Evolutionary conservation across 345 rosid species (phyloP), one percentile per base, ranked within the genome.

Genomic region (Hibiscus mutabilis): DNA sequence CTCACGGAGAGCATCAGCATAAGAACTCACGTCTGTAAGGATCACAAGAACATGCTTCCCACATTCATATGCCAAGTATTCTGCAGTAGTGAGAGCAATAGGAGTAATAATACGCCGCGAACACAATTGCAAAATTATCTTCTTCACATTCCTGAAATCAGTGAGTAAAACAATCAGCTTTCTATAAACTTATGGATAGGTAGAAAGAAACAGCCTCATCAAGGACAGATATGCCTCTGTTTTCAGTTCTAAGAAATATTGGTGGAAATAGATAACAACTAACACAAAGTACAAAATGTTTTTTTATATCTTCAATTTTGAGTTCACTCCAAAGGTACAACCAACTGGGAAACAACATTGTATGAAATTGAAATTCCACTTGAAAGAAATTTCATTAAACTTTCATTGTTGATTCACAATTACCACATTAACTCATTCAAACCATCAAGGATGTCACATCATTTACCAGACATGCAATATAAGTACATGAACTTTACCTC

Each of bases 1-100:
- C 99, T 95, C 99, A 76, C 97, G 96, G 81, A 92, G 97, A 77
- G 97, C 97, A 84, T 94, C 98, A 46, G 97, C 98, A 82, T 91
- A 94, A 5, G 98, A 94, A 82, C 98, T 94, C 98, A 92, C 90
- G 75, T 94, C 97, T 0, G 98, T 91, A 46, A 94, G 88, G 65
- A 94, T 94, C 82, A 94, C 98, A 35, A 95, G 97, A 31, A 95
- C 97, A 72, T 95, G 97, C 84, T 95, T 95, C 83, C 97, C 97
- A 69, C 97, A 90, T 74, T 92, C 99, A 83, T 95, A 95, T 29
- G 99, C 99, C 81, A 95, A 75, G 78, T 92, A 95, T 71, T 95
- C 99, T 47, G 99, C 97, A 33, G 99, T 90, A 35, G 97, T 92
- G 53, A 95, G 96, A 47, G 97, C 97, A 72, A 95, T 92, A 73